phyloP scores from a whole-genome alignment of 2,329 filamentous ascomycete genomes.

The Arthrobotrys megalospora region DNA sequence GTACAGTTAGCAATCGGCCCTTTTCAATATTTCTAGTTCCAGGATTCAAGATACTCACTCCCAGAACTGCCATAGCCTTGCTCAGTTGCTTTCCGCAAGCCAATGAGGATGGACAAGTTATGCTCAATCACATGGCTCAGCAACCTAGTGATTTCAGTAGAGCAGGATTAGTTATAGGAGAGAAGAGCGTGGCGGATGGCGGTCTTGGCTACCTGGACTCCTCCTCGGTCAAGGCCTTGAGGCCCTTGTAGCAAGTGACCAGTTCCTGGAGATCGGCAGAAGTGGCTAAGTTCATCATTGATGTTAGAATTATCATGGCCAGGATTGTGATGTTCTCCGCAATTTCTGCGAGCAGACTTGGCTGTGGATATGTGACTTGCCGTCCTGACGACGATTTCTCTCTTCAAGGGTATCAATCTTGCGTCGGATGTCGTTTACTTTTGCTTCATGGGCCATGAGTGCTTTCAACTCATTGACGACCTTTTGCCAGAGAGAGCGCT shows the following conservation, averaged over 20 bases:
- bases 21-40: neutral
- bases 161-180: neutral
- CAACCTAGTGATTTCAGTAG: conserved; percentile 22
- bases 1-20: conserved; percentile 9
- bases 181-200: no score
- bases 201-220: conserved; percentile 46
- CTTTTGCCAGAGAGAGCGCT: conserved; percentile 64
- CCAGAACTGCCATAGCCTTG: conserved; percentile 56
- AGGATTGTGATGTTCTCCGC: neutral
- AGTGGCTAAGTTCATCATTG: conserved; percentile 9
- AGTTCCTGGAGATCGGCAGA: conserved; percentile 52
- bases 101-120: conserved; percentile 58
- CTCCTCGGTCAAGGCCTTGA: conserved; percentile 54
- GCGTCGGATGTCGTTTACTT: conserved; percentile 55
- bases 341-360: neutral
- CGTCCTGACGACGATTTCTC: conserved; percentile 46
- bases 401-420: conserved; percentile 60
- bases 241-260: conserved; percentile 59
- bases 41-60: conserved; percentile 19
- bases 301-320: neutral
- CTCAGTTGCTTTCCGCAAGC: conserved; percentile 54
- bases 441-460: conserved; percentile 61
- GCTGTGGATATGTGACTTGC: conserved; percentile 17
- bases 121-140: conserved; percentile 59
- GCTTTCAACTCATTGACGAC: conserved; percentile 64